Evolutionary conservation across 1,139 yeast species (phyloP).

Genomic region (Scheffersomyces cryptocercus): DNA sequence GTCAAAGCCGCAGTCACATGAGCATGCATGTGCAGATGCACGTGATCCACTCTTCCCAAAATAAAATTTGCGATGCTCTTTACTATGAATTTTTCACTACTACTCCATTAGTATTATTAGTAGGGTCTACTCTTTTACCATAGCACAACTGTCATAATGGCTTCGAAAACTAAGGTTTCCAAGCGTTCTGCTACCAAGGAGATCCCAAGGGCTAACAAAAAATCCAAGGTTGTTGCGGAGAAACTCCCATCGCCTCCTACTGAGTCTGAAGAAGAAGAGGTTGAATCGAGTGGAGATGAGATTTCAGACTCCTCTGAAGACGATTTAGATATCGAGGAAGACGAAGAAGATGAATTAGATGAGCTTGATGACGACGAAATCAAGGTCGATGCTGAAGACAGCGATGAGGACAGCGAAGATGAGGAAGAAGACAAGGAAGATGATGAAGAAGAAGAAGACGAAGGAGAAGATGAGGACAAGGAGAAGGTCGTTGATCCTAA

Average conservation of each 20-base stretch:
- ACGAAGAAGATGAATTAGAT: conserved; percentile 23
- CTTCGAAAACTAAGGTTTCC: conserved; percentile 23
- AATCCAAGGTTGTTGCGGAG: conserved; percentile 22
- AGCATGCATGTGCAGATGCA: no score
- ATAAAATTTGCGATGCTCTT: conserved; percentile 1
- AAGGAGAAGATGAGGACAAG: conserved; percentile 12
- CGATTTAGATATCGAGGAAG: conserved; percentile 18
- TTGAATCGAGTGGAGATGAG: conserved; percentile 11
- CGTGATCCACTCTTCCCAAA: neutral
- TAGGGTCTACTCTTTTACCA: no score
- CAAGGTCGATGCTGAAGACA: conserved; percentile 18
- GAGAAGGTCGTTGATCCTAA: conserved; percentile 33
- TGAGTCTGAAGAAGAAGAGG: conserved; percentile 23
- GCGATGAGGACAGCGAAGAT: conserved; percentile 17
- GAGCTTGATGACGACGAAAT: conserved; percentile 16
- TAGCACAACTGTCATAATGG: neutral
- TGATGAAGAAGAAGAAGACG: conserved; percentile 16
- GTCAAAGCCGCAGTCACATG: no score
- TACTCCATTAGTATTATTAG: no score
- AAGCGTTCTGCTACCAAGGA: conserved; percentile 32
- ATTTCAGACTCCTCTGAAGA: conserved; percentile 9
- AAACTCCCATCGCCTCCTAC: conserved; percentile 19
- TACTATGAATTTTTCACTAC: neutral
- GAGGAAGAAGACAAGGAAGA: conserved; percentile 15
- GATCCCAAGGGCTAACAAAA: conserved; percentile 22